phyloP scores from a whole-genome alignment of 1,284 basidiomycete species.

The Microbotryum intermedium region DNA sequence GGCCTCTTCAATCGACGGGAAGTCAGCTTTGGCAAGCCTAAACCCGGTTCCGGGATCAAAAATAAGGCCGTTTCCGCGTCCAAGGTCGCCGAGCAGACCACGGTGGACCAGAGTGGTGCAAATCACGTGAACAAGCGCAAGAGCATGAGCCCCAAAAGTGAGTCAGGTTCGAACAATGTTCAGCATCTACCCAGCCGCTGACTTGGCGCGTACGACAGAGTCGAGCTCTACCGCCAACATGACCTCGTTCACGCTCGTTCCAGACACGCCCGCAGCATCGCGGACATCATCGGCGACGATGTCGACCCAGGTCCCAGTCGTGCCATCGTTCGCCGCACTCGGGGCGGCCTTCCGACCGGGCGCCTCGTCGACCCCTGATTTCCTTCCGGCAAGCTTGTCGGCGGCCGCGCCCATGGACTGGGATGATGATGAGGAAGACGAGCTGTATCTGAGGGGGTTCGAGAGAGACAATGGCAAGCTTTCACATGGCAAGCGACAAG shows the following conservation, averaged over 20 bases:
- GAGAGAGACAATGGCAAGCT: neutral
- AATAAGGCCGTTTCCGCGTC: neutral
- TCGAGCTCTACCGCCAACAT: neutral
- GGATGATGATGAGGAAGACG: neutral
- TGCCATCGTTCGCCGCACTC: constrained; percentile 27
- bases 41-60: neutral
- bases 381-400: neutral
- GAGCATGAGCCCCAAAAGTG: constrained; percentile 19
- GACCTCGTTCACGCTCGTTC: constrained; percentile 15
- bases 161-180: neutral
- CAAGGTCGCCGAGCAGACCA: neutral
- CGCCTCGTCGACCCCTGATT: constrained; percentile 2
- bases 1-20: constrained; percentile 8
- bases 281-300: neutral
- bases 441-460: neutral
- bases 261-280: constrained; percentile 17
- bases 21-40: constrained; percentile 14
- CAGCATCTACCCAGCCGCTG: neutral
- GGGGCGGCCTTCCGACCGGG: constrained; percentile 27
- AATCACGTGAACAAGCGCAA: constrained; percentile 12
- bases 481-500: neutral
- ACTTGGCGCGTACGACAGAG: neutral
- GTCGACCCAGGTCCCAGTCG: constrained; percentile 8
- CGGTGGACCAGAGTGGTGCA: neutral
- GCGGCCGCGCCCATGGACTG: constrained; percentile 2